Conservation (phyloP, 441 rosid species). For the Bruguiera hainesii region DNA sequence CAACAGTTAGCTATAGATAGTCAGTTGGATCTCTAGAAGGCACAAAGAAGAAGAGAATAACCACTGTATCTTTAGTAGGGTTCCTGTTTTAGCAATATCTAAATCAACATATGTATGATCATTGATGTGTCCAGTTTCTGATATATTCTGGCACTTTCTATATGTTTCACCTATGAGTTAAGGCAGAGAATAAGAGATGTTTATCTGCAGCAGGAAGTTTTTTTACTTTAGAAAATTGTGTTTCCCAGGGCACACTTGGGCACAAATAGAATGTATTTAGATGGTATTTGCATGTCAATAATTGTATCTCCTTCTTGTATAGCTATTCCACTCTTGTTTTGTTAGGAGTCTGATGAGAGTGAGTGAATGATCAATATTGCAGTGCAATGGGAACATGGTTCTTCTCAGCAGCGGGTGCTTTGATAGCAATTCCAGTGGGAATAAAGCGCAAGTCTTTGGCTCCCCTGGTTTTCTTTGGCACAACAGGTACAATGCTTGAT, state of each 20-base stretch:
- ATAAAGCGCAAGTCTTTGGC: slow-evolving; percentile 79
- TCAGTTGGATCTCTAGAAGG: too few relatives aligned
- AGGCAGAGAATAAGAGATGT: too few relatives aligned
- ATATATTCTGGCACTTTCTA: too few relatives aligned
- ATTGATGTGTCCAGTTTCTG: too few relatives aligned
- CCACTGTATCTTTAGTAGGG: too few relatives aligned
- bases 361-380: slow-evolving; percentile 22
- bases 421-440: slow-evolving; percentile 87
- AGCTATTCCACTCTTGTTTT: not conserved
- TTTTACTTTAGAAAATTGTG: not conserved
- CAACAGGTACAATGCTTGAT: slow-evolving; percentile 96
- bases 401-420: slow-evolving; percentile 78
- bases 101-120: too few relatives aligned
- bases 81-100: too few relatives aligned
- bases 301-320: not conserved
- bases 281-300: not conserved
- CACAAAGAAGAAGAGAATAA: too few relatives aligned
- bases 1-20: too few relatives aligned
- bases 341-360: not conserved
- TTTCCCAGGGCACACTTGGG: not conserved
- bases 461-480: slow-evolving; percentile 90
- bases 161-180: too few relatives aligned
- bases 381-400: slow-evolving; percentile 96
- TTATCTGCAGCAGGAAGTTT: too few relatives aligned
- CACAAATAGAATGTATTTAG: not conserved